Evolutionary conservation across 441 rosid species (phyloP).

Genomic region (Rhodomyrtus psidioides): DNA sequence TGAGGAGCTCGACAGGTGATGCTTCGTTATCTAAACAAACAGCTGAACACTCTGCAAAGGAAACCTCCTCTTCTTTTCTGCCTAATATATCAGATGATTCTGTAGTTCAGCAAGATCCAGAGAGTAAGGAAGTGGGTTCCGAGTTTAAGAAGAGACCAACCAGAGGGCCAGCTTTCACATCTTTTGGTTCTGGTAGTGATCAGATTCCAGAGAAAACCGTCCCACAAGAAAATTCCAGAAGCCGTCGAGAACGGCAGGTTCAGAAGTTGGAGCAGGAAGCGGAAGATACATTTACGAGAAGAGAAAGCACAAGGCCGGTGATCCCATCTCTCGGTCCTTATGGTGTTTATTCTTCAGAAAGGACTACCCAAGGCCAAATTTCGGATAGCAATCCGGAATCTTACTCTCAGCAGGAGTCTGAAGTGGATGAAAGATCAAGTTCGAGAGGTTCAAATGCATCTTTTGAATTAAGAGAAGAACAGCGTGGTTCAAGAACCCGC

Average conservation of each 20-base stretch:
- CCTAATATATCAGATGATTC: slow-evolving; percentile 6
- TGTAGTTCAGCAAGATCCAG: slow-evolving; percentile 10
- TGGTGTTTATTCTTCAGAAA: background rate
- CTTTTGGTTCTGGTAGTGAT: background rate
- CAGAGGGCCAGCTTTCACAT: background rate
- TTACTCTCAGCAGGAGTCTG: slow-evolving; percentile 14
- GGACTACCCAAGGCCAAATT: background rate
- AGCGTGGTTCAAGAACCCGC: background rate
- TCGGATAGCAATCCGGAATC: slow-evolving; percentile 3
- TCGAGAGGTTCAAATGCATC: slow-evolving; percentile 12
- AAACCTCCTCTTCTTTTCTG: slow-evolving; percentile 9
- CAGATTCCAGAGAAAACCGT: background rate
- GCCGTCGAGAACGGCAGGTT: background rate
- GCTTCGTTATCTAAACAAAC: slow-evolving; percentile 3
- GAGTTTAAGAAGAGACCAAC: background rate
- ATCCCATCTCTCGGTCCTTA: background rate
- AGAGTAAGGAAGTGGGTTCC: background rate
- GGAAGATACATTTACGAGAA: background rate
- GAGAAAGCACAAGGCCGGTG: background rate
- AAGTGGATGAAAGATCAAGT: slow-evolving; percentile 20
- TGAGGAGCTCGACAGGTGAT: background rate
- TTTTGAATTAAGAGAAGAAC: slow-evolving; percentile 22
- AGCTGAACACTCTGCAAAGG: slow-evolving; percentile 14
- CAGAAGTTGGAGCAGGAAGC: background rate
- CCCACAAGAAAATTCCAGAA: background rate